Conservation (phyloP, 192 early-diverging fungal species). For the Podila clonocystis region DNA sequence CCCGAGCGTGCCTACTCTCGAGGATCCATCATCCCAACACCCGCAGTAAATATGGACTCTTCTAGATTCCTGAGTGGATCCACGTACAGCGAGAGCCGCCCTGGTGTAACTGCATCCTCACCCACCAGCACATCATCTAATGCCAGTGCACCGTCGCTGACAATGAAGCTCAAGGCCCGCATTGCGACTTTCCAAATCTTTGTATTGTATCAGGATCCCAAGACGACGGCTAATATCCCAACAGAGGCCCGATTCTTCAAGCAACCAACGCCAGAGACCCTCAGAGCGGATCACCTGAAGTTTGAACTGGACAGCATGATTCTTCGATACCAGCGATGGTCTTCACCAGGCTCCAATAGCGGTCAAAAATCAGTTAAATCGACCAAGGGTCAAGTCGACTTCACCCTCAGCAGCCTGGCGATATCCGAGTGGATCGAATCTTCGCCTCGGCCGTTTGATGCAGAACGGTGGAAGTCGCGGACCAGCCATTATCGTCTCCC, state of each 20-base stretch:
- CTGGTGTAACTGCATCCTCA: slow-evolving; percentile 1
- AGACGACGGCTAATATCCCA: slow-evolving; percentile 17
- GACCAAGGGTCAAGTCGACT: slow-evolving; percentile 37
- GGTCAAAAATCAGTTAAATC: slow-evolving; percentile 25
- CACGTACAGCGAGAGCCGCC: slow-evolving; percentile 12
- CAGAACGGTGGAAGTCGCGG: background rate
- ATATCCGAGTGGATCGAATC: slow-evolving; percentile 39
- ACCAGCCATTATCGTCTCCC: slow-evolving; percentile 27
- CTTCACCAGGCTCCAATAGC: background rate
- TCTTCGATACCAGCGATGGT: slow-evolving; percentile 46
- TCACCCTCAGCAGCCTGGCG: slow-evolving; percentile 36
- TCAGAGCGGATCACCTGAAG: slow-evolving; percentile 46
- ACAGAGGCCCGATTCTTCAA: slow-evolving; percentile 45
- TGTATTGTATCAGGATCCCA: slow-evolving; percentile 50
- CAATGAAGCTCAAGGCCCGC: slow-evolving; percentile 51
- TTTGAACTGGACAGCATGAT: slow-evolving; percentile 48
- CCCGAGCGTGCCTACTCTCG: background rate
- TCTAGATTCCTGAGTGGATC: slow-evolving; percentile 37
- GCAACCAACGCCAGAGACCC: slow-evolving; percentile 24
- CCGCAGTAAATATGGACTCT: slow-evolving; percentile 25
- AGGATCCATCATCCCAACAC: slow-evolving; percentile 3
- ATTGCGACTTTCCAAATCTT: slow-evolving; percentile 51
- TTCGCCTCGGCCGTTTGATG: slow-evolving; percentile 14
- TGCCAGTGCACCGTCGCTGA: slow-evolving; percentile 7
- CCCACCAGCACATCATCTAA: background rate